Percentiles rank a stretch among this genome's conserved stretches.
Conservation (phyloP, 176 grass and related monocot genomes). For the Hordeum vulgare region MorexV3_pseudomolecules_assembly NC_058519.1:610060057-610060556, state of each 20-base stretch:
- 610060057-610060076: background rate
- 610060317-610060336: background rate
- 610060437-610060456: background rate
- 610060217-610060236: background rate
- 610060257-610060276: slow-evolving; percentile 8
- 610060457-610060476: background rate
- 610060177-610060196: background rate
- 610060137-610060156: background rate
- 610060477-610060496: background rate
- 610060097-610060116: background rate
- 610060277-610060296: background rate
- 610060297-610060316: background rate
- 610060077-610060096: background rate
- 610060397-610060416: background rate
- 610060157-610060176: background rate
- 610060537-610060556: background rate
- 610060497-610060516: background rate
- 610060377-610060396: background rate
- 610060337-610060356: too few relatives aligned
- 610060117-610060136: background rate
- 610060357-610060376: background rate
- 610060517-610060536: background rate
- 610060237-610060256: background rate
- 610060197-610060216: background rate
- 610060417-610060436: background rate